Evolutionary conservation across 2,329 filamentous ascomycete species (phyloP).

Genomic region (Botryotinia globosa): DNA sequence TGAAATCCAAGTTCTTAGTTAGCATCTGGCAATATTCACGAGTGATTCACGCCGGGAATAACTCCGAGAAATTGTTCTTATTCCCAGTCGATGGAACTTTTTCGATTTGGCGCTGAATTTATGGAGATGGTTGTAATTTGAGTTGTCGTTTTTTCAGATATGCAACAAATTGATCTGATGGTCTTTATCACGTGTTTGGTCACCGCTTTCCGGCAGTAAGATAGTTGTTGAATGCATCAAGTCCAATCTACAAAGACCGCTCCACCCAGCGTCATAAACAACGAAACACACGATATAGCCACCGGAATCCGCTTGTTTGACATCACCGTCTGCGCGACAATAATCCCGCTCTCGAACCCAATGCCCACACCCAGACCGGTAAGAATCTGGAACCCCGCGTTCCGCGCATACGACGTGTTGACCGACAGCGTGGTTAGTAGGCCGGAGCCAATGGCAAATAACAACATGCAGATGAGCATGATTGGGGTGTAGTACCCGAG

Average conservation of each 20-base stretch:
- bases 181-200: accelerated
- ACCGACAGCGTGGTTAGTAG: constrained; percentile 44
- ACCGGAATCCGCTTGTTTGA: constrained; percentile 49
- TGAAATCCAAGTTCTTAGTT: not conserved
- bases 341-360: constrained; percentile 30
- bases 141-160: not conserved
- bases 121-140: not conserved
- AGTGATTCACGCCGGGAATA: not conserved
- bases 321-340: constrained; percentile 50
- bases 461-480: constrained; percentile 42
- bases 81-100: not conserved
- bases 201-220: not conserved
- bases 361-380: constrained; percentile 29
- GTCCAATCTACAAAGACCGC: constrained; percentile 53
- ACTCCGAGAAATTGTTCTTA: not conserved
- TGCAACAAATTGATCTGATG: not conserved
- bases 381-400: constrained; percentile 60
- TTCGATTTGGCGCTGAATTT: not conserved
- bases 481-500: constrained; percentile 48
- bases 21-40: not conserved
- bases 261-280: constrained; percentile 64
- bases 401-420: constrained; percentile 45
- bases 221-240: not conserved
- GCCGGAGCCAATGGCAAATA: constrained; percentile 42
- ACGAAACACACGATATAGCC: constrained; percentile 52